phyloP scores from a whole-genome alignment of 805 yeast genomes.

The Candida vaughaniae region DNA sequence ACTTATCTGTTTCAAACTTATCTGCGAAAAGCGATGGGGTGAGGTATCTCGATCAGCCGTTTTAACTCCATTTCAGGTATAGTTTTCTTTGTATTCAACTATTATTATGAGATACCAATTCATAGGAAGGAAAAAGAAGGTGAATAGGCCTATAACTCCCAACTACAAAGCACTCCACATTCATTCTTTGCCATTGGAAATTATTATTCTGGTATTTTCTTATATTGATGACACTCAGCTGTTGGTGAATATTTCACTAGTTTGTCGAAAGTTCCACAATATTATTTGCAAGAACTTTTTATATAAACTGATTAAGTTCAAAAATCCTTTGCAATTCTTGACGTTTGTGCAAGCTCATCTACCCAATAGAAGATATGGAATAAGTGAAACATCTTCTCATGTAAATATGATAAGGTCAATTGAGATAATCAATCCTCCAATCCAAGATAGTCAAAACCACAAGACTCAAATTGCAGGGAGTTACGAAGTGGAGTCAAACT shows the following conservation, averaged over 20 bases:
- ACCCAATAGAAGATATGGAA: constrained; percentile 22
- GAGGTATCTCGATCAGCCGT: no score
- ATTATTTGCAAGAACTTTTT: constrained; percentile 37
- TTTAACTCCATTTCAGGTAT: no score
- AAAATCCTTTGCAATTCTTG: constrained; percentile 25
- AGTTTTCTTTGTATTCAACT: no score
- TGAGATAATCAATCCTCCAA: constrained; percentile 35
- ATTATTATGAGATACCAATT: constrained; percentile 40
- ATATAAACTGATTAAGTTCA: constrained; percentile 33
- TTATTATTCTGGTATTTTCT: constrained; percentile 34
- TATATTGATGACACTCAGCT: constrained; percentile 21
- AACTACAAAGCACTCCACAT: constrained; percentile 32
- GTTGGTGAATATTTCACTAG: constrained; percentile 26
- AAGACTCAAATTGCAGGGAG: constrained; percentile 36
- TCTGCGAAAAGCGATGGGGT: no score
- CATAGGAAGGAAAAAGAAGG: constrained; percentile 35
- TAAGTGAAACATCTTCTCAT: constrained; percentile 27
- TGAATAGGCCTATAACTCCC: constrained; percentile 11
- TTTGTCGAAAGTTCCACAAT: constrained; percentile 36
- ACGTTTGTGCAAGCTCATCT: constrained; percentile 36
- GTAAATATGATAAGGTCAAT: constrained; percentile 30
- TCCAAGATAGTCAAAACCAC: constrained; percentile 18
- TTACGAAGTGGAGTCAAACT: constrained; percentile 28
- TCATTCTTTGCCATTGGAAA: constrained; percentile 44
- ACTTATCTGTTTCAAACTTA: no score